These are phyloP conservation scores for Alternaria sp. DNA, from an alignment of 2,329 filamentous ascomycete genomes.

Conservation along the genomic window DNA sequence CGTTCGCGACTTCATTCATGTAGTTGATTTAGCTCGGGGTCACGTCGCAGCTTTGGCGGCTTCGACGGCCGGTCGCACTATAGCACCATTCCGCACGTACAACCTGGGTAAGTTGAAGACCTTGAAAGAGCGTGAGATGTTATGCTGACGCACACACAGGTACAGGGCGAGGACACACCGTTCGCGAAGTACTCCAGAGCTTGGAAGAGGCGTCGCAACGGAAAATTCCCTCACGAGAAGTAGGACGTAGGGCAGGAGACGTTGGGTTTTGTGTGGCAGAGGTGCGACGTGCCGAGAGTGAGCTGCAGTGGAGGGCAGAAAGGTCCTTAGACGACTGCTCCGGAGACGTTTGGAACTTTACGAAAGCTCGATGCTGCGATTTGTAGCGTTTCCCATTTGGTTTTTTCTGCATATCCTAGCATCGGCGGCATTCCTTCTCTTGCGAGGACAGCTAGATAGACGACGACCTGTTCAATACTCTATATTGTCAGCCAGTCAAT, in stretches of 20 bases:
- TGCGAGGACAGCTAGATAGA: not conserved
- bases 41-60: constrained; percentile 67
- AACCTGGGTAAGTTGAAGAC: constrained; percentile 47
- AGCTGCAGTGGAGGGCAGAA: constrained; percentile 52
- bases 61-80: constrained; percentile 43
- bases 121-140: not conserved
- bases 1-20: constrained; percentile 73
- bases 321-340: constrained; percentile 51
- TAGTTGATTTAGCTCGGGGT: constrained; percentile 69
- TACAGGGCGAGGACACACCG: constrained; percentile 54
- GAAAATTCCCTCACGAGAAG: constrained; percentile 49
- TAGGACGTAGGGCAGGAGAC: constrained; percentile 53
- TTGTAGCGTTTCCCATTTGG: not conserved
- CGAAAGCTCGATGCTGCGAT: constrained; percentile 37
- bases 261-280: constrained; percentile 55
- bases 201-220: constrained; percentile 50
- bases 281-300: constrained; percentile 49
- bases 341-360: constrained; percentile 53
- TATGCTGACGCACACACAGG: constrained; percentile 39
- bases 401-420: not conserved
- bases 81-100: constrained; percentile 51
- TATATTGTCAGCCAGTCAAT: not conserved
- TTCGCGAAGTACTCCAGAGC: constrained; percentile 54
- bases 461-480: not conserved
- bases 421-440: not conserved